Evolutionary conservation across 139 green algal species (phyloP), one percentile per base, ranked within the genome.

Genomic region (Micractinium sp.): DNA sequence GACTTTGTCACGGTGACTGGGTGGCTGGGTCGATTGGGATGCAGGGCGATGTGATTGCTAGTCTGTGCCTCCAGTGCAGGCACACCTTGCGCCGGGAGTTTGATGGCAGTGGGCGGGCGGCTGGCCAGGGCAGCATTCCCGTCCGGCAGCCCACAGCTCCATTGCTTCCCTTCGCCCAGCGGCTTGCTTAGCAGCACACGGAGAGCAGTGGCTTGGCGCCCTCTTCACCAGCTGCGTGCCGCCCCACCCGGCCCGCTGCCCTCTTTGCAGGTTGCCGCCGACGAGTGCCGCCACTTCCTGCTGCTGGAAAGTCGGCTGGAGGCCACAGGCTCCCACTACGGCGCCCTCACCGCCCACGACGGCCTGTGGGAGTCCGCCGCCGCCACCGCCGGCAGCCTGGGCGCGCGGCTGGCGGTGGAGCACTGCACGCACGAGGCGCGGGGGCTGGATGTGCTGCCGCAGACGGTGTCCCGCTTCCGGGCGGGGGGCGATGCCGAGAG

Each of bases 371-470:
- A 98, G 88, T 96, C 93, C 16, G 97, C 97, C 15, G 73, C 74
- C 0, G 89, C 85, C 23, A 99, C 97, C 20, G 85, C 76, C 3
- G 74, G 80, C 84, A 92, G 84, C 87, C 82, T 93, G 66, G 66
- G 77, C 22, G 96, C 96, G 0, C 93, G 97, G 2, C 92, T 99
- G 31, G 96, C 95, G 0, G 92, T 99, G 39, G 97, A 99, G 93
- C 96, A 98, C 91, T 98, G 95, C 90, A 94, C 97, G 20, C 97
- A 99, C 87, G 97, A 99, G 88, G 92, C 90, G 1, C 75, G 92
- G 22, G 93, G 97, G 2, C 90, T 99, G 82, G 97, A 99, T 89
- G 95, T 99, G 77, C 92, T 99, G 88, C 97, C 97, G 1, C 73
- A 92, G 61, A 99, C 97, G 5, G 96, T 99, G 53, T 36, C 56